Percentiles rank a stretch among this genome's conserved stretches.
Conservation (phyloP, 2,329 filamentous ascomycete species). For the Xylaria arbuscula region DNA sequence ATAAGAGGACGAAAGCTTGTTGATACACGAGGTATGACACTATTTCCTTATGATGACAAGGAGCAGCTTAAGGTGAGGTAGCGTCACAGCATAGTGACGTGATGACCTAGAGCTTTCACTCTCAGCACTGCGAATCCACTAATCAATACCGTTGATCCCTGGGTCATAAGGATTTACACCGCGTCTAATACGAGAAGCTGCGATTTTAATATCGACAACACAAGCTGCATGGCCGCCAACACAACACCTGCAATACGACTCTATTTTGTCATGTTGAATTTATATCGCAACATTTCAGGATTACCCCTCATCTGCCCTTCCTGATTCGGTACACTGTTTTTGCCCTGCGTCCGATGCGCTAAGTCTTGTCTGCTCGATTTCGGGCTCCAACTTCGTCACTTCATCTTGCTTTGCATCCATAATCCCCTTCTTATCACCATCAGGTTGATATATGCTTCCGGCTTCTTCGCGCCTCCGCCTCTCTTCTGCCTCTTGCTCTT, state of each 20-base stretch:
- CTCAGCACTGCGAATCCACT: not conserved
- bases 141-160: not conserved
- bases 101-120: conserved; percentile 5
- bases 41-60: not conserved
- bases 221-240: not conserved
- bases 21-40: not conserved
- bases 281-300: not conserved
- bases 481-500: conserved; percentile 45
- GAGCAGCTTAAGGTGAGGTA: not conserved
- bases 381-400: conserved; percentile 37
- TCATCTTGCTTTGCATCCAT: conserved; percentile 36
- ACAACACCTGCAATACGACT: too few relatives aligned
- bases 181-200: not conserved
- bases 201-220: not conserved
- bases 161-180: not conserved
- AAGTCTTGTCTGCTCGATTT: conserved; percentile 26
- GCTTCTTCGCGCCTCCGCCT: conserved; percentile 43
- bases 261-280: not conserved
- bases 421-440: conserved; percentile 17
- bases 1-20: not conserved
- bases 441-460: conserved; percentile 28
- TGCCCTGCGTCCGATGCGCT: conserved; percentile 3
- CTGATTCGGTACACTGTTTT: conserved; percentile 11
- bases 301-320: not conserved
- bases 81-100: not conserved